A percentile compares a stretch with the other conserved stretches of the same genome.
Conservation (phyloP, 75 land plant genomes). For the Ceratopteris richardii region DNA sequence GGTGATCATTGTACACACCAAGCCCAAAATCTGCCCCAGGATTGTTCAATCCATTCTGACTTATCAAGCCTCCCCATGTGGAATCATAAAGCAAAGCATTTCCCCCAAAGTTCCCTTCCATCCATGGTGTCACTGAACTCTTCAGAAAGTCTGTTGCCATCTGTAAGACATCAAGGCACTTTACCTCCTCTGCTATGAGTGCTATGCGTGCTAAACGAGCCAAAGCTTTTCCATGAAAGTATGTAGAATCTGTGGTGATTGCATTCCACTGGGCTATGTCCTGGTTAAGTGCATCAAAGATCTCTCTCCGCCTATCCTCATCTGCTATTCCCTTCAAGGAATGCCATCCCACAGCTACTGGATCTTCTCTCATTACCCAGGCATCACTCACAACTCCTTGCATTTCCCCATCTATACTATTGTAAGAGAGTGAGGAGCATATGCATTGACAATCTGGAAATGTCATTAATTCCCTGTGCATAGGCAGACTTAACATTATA, state of each 20-base stretch:
- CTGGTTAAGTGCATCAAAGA: conserved; percentile 19
- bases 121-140: conserved; percentile 71
- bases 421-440: conserved; percentile 31
- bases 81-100: conserved; percentile 66
- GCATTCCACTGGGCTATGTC: conserved; percentile 22
- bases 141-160: conserved; percentile 35
- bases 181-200: conserved; percentile 77
- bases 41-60: conserved; percentile 43
- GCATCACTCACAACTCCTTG: conserved; percentile 70
- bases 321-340: conserved; percentile 41
- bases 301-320: not conserved
- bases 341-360: conserved; percentile 53
- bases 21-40: conserved; percentile 82
- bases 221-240: conserved; percentile 77
- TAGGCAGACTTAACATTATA: conserved; percentile 70
- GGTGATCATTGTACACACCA: conserved; percentile 85
- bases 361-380: conserved; percentile 45
- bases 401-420: conserved; percentile 78
- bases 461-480: conserved; percentile 48
- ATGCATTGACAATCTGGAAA: not conserved
- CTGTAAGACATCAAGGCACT: conserved; percentile 31
- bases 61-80: conserved; percentile 83
- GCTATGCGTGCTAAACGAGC: conserved; percentile 88
- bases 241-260: conserved; percentile 52
- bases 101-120: conserved; percentile 57